phyloP scores from a whole-genome alignment of 1,284 basidiomycete genomes.

The Marasmius sp. region DNA sequence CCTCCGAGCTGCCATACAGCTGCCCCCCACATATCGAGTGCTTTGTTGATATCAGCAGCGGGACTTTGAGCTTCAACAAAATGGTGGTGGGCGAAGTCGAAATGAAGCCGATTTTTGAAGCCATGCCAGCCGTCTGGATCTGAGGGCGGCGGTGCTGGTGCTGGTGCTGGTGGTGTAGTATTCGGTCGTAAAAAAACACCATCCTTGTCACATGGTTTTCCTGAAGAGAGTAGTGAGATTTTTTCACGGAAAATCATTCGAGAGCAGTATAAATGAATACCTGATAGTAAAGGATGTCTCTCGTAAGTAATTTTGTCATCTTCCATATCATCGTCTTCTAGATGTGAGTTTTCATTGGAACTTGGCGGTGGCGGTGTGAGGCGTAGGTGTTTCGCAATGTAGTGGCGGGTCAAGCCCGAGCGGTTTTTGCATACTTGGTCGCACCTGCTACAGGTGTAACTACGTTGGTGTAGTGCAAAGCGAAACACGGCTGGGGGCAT shows the following conservation, averaged over 20 bases:
- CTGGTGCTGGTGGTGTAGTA: background rate
- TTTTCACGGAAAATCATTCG: slow-evolving; percentile 6
- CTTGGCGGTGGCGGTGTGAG: background rate
- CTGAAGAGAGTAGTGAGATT: slow-evolving; percentile 14
- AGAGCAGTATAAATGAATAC: background rate
- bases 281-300: slow-evolving; percentile 3
- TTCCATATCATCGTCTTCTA: background rate
- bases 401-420: background rate
- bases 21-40: slow-evolving; percentile 18
- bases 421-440: background rate
- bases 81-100: slow-evolving; percentile 19
- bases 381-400: background rate
- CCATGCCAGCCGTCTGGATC: slow-evolving; percentile 9
- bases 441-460: background rate
- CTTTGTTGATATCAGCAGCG: slow-evolving; percentile 12
- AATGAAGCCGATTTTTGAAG: slow-evolving; percentile 9
- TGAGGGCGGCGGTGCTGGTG: slow-evolving; percentile 6
- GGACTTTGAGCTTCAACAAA: slow-evolving; percentile 16
- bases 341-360: too few species aligned
- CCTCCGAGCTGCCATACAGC: slow-evolving; percentile 5
- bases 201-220: slow-evolving; percentile 15
- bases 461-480: background rate
- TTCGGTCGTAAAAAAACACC: slow-evolving; percentile 3
- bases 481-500: background rate
- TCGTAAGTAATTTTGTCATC: background rate